phyloP scores from a whole-genome alignment of 768 basidiomycete species.

The Calocybe cyanea region DNA sequence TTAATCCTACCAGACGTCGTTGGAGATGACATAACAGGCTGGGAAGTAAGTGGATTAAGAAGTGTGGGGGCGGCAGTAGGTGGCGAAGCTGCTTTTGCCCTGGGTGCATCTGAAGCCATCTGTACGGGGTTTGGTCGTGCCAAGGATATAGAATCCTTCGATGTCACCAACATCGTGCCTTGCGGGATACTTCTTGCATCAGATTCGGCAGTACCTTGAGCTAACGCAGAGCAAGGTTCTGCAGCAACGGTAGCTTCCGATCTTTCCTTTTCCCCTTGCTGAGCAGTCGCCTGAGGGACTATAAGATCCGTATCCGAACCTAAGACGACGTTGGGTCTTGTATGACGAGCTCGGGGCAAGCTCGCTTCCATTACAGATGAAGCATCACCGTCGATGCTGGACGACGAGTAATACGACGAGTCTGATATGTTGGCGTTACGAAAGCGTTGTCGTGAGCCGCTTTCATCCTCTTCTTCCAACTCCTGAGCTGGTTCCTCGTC shows the following conservation, averaged over 20 bases:
- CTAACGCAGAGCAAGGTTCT: constrained; percentile 31
- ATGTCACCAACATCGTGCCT: not conserved
- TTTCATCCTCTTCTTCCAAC: constrained; percentile 30
- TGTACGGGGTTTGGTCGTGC: constrained; percentile 15
- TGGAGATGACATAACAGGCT: not conserved
- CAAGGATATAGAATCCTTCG: constrained; percentile 7
- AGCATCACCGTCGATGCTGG: constrained; percentile 33
- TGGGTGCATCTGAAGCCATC: not conserved
- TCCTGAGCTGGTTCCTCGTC: constrained; percentile 16
- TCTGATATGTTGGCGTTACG: constrained; percentile 17
- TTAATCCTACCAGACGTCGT: not conserved
- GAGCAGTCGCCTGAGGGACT: constrained; percentile 29
- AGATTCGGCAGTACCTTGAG: constrained; percentile 23
- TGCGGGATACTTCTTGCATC: constrained; percentile 1
- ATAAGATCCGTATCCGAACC: constrained; percentile 11
- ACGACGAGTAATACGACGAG: constrained; percentile 29
- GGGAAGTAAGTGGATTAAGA: constrained; percentile 4
- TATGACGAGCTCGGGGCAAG: not conserved
- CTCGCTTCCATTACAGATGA: constrained; percentile 14
- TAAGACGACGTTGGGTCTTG: not conserved
- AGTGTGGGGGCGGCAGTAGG: constrained; percentile 2
- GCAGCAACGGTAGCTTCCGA: constrained; percentile 28
- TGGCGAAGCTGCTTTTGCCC: constrained; percentile 3
- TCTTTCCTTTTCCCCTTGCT: constrained; percentile 26
- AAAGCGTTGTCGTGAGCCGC: constrained; percentile 24